A percentile compares a stretch with the other conserved stretches of the same genome.
Evolutionary conservation across 2,329 filamentous ascomycete genomes (phyloP).

Genomic region (Bipolaris gigantea): DNA sequence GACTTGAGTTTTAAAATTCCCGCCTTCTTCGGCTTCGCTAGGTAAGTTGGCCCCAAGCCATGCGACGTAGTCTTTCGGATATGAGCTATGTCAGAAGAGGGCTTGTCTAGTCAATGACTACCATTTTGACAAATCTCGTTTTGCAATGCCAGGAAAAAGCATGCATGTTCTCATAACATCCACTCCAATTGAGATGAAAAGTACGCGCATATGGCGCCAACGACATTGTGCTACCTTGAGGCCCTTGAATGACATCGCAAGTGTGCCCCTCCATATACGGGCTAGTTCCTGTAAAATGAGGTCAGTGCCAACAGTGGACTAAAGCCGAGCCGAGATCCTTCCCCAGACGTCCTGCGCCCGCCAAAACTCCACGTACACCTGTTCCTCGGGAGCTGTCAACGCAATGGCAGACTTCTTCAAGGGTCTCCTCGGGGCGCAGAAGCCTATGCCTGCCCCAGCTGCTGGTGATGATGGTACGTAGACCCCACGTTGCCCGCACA

Average conservation of each 20-base stretch:
- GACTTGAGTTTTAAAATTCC: neutral
- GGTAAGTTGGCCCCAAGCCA: neutral
- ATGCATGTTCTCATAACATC: neutral
- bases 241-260: constrained; percentile 7
- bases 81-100: neutral
- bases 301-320: constrained; percentile 25
- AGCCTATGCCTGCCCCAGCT: constrained; percentile 59
- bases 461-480: constrained; percentile 66
- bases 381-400: constrained; percentile 26
- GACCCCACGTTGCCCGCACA: constrained; percentile 6
- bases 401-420: constrained; percentile 61
- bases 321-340: constrained; percentile 24
- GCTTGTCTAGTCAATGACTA: neutral
- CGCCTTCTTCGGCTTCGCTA: neutral
- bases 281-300: constrained; percentile 31
- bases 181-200: too few species aligned
- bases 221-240: neutral
- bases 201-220: neutral
- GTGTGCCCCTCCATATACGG: constrained; percentile 29
- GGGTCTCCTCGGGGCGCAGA: constrained; percentile 69
- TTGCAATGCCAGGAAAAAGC: neutral
- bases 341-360: constrained; percentile 18
- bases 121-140: neutral
- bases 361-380: constrained; percentile 23
- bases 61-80: neutral